Evolutionary conservation across 2,329 filamentous ascomycete species (phyloP), one percentile per base, ranked within the genome.

Genomic region (Cryphonectria naterciae): DNA sequence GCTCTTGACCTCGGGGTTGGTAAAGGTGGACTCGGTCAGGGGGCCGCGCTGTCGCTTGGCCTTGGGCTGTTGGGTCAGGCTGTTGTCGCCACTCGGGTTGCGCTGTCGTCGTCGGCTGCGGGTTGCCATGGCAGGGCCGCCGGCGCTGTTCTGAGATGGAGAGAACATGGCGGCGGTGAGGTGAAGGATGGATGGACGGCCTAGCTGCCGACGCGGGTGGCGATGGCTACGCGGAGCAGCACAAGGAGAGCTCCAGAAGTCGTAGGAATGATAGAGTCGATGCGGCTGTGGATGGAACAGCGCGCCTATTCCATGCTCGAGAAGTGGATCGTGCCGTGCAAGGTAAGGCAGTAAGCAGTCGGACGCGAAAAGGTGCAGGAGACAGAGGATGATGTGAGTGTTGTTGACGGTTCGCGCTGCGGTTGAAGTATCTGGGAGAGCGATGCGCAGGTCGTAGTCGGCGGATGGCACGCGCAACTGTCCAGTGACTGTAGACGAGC

Each of bases 31-130:
- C 72, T 90, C 87, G 68, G 83, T 85, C 74, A 90, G 78, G 41
- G 86, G 86, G 67, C 88, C 80, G 74, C 89, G 85, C 77, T 88
- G 87, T 73, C 89, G 86, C 82, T 91, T 91, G 17, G 88, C 85
- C 79, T 90, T 91, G 39, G 89, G 89, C 75, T 88, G 86, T 74
- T 87, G 84, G 65, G 81, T 79, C 67, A 87, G 79, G 77, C 81
- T 84, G 63, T 67, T 67, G 71, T 91, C 89, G 69, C 85, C 83
- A 76, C 85, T 88, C 75, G 82, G 79, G 66, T 88, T 88, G 70
- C 89, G 86, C 79, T 89, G 88, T 70, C 89, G 86, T 72, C 89
- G 86, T 71, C 89, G 87, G 75, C 87, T 88, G 74, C 89, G 85
- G 68, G 87, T 89, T 67, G 86, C 85, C 74, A 83, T 87, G 75